Evolutionary conservation across 164 flowering plant genomes (phyloP).

Genomic region (Pachysandra terminalis): DNA sequence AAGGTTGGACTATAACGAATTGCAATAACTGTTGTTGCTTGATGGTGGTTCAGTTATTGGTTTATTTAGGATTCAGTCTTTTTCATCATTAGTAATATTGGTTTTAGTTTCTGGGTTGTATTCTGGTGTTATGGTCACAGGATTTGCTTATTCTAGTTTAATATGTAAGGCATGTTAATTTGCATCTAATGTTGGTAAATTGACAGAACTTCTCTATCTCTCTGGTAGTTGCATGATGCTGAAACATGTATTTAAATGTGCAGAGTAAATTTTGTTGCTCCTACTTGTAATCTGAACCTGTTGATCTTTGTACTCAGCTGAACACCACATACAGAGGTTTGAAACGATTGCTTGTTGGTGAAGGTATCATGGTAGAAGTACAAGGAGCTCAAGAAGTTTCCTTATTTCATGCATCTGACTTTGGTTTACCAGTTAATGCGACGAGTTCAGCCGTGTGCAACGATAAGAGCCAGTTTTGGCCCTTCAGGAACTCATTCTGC

Average conservation of each 20-base stretch:
- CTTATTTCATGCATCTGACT: constrained; percentile 32
- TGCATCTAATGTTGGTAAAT: background rate
- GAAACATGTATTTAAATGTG: background rate
- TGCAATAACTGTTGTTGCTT: background rate
- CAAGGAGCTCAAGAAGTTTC: constrained; percentile 47
- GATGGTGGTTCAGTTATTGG: background rate
- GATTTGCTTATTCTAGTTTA: background rate
- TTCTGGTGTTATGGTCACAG: background rate
- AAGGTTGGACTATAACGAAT: background rate
- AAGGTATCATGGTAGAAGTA: constrained; percentile 64
- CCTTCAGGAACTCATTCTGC: constrained; percentile 36
- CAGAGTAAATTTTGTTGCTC: background rate
- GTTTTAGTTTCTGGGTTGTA: background rate
- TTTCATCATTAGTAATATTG: background rate
- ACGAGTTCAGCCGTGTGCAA: constrained; percentile 11
- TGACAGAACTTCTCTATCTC: background rate
- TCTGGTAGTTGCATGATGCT: background rate
- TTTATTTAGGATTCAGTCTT: background rate
- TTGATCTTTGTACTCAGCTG: constrained; percentile 30
- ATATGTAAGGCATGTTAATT: background rate
- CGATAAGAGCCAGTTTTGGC: constrained; percentile 23
- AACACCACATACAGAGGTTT: constrained; percentile 47
- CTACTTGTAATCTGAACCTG: background rate
- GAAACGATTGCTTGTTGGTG: constrained; percentile 55
- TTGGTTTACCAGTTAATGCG: constrained; percentile 22